Evolutionary conservation across 768 basidiomycete species (phyloP), one percentile per base, ranked within the genome.

Genomic region (Dacryopinax spathularia): DNA sequence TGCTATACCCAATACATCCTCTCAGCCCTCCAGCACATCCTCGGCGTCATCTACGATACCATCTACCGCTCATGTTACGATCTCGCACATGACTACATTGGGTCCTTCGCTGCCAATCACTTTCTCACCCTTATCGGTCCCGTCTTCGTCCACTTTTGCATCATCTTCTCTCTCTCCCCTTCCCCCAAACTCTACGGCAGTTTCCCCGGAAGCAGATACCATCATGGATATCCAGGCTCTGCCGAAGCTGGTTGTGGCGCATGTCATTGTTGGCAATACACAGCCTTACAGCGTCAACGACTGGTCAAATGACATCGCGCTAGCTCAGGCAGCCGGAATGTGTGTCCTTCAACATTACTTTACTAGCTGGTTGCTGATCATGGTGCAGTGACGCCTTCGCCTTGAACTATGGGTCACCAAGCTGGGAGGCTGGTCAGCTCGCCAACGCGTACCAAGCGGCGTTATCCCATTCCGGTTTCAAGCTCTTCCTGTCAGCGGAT

Each of bases 301-400:
- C 16, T 68, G 65, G 65, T 39, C 59, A 15, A 62, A 18, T 20
- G 59, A 68, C 39, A 66, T 68, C 34, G 29, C 34, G 3, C n/a
- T 65, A 44, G 67, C 67, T 13, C 63, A 64, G 34, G 48, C 33
- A 16, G 65, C 31, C 31, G 56, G 63, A 18, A 64, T 64, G 63
- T 63, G 33, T 20, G 62, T 34, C 33, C 22, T 22, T 22, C 39
- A 10, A 13, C 31, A 6, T 33, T 56, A 7, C 48, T 25, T 9
- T 5, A 15, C 35, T 10, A 27, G 22, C 35, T 20, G 20, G 7
- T 33, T 20, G 33, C 27, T 16, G 20, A 27, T 29, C 56, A 5
- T n/a, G 15, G 18, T 60, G 72, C 39, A 73, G 74, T 65, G 72
- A 75, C 60, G 73, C 73, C 37, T 75, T 75, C 66, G 73, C 74